A percentile compares a stretch with the other conserved stretches of the same genome.
phyloP scores from a whole-genome alignment of 345 rosid species.

The Acer yangbiense region DNA sequence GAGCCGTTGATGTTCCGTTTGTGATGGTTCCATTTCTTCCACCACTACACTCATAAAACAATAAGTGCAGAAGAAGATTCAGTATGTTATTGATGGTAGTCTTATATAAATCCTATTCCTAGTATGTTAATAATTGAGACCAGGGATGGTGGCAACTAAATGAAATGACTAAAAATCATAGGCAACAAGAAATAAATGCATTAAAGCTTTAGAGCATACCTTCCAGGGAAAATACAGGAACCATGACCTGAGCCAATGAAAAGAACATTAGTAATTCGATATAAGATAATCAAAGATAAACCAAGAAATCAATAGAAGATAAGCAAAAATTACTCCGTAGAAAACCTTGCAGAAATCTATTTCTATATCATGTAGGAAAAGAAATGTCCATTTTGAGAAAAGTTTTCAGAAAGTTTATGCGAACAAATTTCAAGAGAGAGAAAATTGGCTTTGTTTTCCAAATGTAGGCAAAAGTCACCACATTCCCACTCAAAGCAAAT shows the following conservation, averaged over 20 bases:
- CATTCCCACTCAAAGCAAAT: too few relatives aligned
- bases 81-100: conserved; percentile 7
- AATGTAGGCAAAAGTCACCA: too few relatives aligned
- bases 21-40: conserved; percentile 68
- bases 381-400: background rate
- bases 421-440: background rate
- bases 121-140: background rate
- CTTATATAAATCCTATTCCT: background rate
- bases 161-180: background rate
- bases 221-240: conserved; percentile 72
- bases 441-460: too few relatives aligned
- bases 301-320: background rate
- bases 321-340: background rate
- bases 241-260: conserved; percentile 67
- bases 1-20: conserved; percentile 65
- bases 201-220: conserved; percentile 46
- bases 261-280: conserved; percentile 12
- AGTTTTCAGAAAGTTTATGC: background rate
- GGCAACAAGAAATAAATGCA: background rate
- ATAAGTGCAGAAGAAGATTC: conserved; percentile 13
- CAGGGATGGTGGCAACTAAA: background rate
- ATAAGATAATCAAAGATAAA: background rate
- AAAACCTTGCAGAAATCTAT: too few relatives aligned
- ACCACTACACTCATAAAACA: conserved; percentile 41
- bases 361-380: background rate